Percentiles rank a stretch among this genome's conserved stretches.
phyloP scores from a whole-genome alignment of 2,329 filamentous ascomycete genomes.

The Berkeleyomyces rouxiae region DNA sequence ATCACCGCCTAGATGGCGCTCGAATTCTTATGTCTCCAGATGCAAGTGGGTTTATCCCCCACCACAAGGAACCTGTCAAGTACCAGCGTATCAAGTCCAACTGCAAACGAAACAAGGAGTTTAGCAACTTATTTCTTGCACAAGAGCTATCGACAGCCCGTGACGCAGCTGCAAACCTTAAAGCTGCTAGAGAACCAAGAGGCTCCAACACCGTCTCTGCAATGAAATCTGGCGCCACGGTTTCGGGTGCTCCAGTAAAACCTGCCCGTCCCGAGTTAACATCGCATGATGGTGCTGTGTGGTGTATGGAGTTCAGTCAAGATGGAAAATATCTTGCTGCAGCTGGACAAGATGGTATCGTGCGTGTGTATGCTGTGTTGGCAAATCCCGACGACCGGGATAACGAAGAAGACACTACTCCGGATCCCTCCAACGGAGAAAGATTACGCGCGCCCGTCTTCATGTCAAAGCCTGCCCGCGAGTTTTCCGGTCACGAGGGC shows the following conservation, averaged over 20 bases:
- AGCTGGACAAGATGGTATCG: constrained; percentile 73
- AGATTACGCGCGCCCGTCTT: constrained; percentile 84
- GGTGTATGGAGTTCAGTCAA: constrained; percentile 83
- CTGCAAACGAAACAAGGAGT: constrained; percentile 66
- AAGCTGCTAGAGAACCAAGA: not conserved
- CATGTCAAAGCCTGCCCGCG: constrained; percentile 54
- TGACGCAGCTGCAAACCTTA: constrained; percentile 17
- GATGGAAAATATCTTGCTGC: constrained; percentile 84
- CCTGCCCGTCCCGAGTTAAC: constrained; percentile 23
- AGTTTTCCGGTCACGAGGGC: constrained; percentile 69
- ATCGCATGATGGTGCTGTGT: constrained; percentile 47
- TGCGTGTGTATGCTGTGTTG: constrained; percentile 81
- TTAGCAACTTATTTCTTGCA: constrained; percentile 76
- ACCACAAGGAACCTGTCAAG: constrained; percentile 72
- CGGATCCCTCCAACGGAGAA: constrained; percentile 32
- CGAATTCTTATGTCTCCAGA: constrained; percentile 41
- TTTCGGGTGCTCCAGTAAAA: not conserved
- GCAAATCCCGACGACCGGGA: constrained; percentile 64
- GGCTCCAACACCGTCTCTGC: constrained; percentile 8
- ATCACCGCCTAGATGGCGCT: constrained; percentile 60
- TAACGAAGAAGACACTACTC: constrained; percentile 51
- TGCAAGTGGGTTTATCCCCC: constrained; percentile 56
- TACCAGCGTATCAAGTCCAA: constrained; percentile 76
- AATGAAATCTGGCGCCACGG: constrained; percentile 21
- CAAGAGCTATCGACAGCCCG: constrained; percentile 52